phyloP scores from a whole-genome alignment of 139 green algal genomes.

The Astrephomene gubernaculifera region DNA sequence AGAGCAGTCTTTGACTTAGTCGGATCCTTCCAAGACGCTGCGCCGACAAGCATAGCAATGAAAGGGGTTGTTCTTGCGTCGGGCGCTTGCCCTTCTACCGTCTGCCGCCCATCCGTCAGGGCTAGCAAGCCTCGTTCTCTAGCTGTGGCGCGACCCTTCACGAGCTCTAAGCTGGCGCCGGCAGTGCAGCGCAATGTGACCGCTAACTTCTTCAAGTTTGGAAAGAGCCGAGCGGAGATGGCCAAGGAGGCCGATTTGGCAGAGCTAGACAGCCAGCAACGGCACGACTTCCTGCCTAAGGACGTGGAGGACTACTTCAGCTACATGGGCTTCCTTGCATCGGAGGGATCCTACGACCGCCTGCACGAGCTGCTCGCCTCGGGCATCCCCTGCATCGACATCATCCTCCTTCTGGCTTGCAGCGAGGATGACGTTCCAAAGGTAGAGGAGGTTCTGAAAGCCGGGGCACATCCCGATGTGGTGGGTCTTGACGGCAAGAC shows the following conservation, averaged over 20 bases:
- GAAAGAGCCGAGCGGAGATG: constrained; percentile 67
- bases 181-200: constrained; percentile 22
- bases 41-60: constrained; percentile 19
- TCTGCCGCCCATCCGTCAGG: background rate
- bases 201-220: constrained; percentile 81
- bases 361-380: constrained; percentile 80
- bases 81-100: background rate
- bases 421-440: constrained; percentile 93
- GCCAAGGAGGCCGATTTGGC: constrained; percentile 65
- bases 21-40: background rate
- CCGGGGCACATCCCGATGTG: constrained; percentile 72
- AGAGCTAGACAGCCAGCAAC: constrained; percentile 62
- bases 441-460: constrained; percentile 90
- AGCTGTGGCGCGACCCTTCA: constrained; percentile 1
- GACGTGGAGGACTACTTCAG: constrained; percentile 98
- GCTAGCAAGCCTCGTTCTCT: background rate
- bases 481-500: constrained; percentile 81
- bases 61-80: constrained; percentile 3
- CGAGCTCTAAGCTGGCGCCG: background rate
- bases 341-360: constrained; percentile 90
- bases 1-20: too few species aligned
- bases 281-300: constrained; percentile 46
- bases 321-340: constrained; percentile 96
- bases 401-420: constrained; percentile 92
- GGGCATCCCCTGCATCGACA: constrained; percentile 82